phyloP scores from a whole-genome alignment of 2,329 filamentous ascomycete genomes.

The Penicillium frequentans region DNA sequence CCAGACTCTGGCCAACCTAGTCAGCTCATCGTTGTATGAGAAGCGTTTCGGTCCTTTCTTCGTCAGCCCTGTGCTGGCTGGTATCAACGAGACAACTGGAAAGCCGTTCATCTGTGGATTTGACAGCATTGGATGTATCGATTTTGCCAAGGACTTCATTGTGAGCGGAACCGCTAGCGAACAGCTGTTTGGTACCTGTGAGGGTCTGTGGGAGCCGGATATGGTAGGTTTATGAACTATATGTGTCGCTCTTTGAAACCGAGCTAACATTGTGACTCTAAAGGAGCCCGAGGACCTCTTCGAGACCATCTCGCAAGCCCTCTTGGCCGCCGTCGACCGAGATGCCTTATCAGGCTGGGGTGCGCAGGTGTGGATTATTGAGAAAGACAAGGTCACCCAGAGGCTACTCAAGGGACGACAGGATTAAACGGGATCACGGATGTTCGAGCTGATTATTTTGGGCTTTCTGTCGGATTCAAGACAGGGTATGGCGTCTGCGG shows the following conservation, averaged over 20 bases:
- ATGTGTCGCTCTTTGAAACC: conserved; percentile 6
- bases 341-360: conserved; percentile 98
- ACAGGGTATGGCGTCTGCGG: conserved; percentile 28
- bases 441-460: conserved; percentile 22
- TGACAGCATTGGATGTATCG: conserved; percentile 98
- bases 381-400: conserved; percentile 99
- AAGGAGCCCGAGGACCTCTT: conserved; percentile 91
- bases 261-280: conserved; percentile 13
- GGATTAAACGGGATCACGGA: conserved; percentile 59
- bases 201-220: conserved; percentile 96
- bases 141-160: conserved; percentile 99
- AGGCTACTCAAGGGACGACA: conserved; percentile 96
- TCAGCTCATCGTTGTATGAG: conserved; percentile 90
- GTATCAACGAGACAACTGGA: conserved; percentile 89
- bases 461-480: conserved; percentile 26
- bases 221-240: conserved; percentile 61
- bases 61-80: conserved; percentile 89
- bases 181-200: conserved; percentile 98
- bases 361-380: conserved; percentile 98
- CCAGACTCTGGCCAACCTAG: conserved; percentile 93
- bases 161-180: conserved; percentile 94
- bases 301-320: conserved; percentile 94
- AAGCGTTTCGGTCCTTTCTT: conserved; percentile 95
- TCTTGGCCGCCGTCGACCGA: conserved; percentile 93
- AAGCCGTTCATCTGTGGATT: conserved; percentile 99